Evolutionary conservation across 768 basidiomycete genomes (phyloP), one percentile per base, ranked within the genome.

Genomic region (Inosperma sp.): DNA sequence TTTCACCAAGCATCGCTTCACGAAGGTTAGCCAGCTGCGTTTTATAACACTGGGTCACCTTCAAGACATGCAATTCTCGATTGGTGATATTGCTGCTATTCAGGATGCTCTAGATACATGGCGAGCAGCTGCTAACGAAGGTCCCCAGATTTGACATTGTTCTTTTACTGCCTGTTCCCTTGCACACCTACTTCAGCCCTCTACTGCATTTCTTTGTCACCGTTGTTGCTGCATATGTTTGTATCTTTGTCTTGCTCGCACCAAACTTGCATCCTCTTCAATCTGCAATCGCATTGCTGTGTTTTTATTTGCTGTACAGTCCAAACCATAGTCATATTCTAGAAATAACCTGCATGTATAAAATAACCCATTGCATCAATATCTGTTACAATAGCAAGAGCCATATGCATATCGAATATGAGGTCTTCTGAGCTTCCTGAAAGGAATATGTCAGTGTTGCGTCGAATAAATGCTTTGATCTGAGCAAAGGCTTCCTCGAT

Each of bases 321-420:
- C 33, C 33, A 34, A 14, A 34, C 9, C 33, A 34, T 14, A 14
- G 13, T 34, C 17, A 10, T 34, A 34, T 16, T 12, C 46, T 39
- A 49, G 10, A 49, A 49, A 7, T 49, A 49, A 35, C 48, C 48
- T 0, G 48, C 30, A 41, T 49, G 48, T 0, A 49, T 49, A 29
- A 49, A 49, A 7, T 49, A 49, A 4, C 37, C 37, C 8, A 26
- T 42, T 2, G 48, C 48, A 49, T 49, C 37, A 10, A 17, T 5
- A 5, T 29, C 37, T 12, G 37, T 29, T 16, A 36, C 8, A 0
- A 43, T 7, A 17, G 26, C 42, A 0, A 43, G 42, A 1, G 26
- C 42, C 26, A 17, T 0, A 4, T 43, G 4, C 23, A 49, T 25
- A 3, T 49, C 37, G 10, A n/a, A 49, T 0, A 49, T 17, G 7